Evolutionary conservation across 2,329 filamentous ascomycete species (phyloP), one percentile per base, ranked within the genome.

Genomic region (Xylariaceae sp.): DNA sequence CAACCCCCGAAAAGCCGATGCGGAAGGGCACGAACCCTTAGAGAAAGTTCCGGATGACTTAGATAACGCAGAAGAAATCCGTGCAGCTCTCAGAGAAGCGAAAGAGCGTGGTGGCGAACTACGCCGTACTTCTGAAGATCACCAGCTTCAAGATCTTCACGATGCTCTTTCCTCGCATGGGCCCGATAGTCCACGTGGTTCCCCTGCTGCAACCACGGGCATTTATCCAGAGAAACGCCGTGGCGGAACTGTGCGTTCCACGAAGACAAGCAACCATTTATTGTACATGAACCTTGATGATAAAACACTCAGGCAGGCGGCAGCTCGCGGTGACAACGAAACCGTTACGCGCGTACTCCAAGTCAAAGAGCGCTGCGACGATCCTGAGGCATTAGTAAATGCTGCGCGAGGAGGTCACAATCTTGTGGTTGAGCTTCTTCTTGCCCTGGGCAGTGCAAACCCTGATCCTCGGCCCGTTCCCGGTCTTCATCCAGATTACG

Each of bases 351-450:
- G 82, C 51, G 83, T 87, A 57, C 69, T 88, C 17, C 81, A 86
- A 65, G 83, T 87, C 23, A 82, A 82, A 64, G 82, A 83, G 37
- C 77, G 77, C 9, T 83, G 80, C 60, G 82, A 87, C 63, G 93
- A 97, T 71, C 86, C 92, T 0, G 89, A 92, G 65, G 90, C 92
- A 51, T 86, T 97, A 74, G 91, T 96, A 57, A 91, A 90, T 57
- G 94, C 94, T 18, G 92, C 94, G 35, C 88, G 91, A 74, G 94
- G 92, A 59, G 94, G 94, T 1, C 93, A 99, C 70, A 87, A 92
- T 67, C 85, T 93, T 59, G 89, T 96, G 23, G 85, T 96, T 62
- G 90, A 92, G 69, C 82, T 96, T 34, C 74, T 92, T 53, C 74
- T 91, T 48, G 88, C 87, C 7, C 77, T 91, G 64, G 88, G 88